Evolutionary conservation across 345 rosid genomes (phyloP).

Genomic region (Syzygium jambos): DNA sequence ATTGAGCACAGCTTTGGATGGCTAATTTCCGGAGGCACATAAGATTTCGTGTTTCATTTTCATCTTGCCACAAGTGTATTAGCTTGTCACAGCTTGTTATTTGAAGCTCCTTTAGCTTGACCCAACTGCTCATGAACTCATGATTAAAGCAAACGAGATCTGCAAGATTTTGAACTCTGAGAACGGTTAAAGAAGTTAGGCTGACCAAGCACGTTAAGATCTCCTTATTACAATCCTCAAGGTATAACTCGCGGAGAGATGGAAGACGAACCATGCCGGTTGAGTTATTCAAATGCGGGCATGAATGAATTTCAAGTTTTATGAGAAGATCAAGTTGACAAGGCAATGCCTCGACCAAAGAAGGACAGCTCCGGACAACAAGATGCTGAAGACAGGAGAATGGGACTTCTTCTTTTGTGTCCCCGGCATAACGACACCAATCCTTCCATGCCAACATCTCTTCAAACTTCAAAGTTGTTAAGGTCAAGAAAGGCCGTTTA

Average conservation of each 20-base stretch:
- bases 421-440: accelerated
- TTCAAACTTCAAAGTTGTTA: not conserved
- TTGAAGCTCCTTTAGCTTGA: not conserved
- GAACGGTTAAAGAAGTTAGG: accelerated
- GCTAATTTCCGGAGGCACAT: accelerated
- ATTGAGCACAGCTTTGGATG: accelerated
- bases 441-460: not conserved
- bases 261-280: not conserved
- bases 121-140: not conserved
- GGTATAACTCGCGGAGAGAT: not conserved
- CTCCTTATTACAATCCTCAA: not conserved
- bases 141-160: not conserved
- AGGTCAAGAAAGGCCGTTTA: not conserved
- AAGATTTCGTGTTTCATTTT: not conserved
- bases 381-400: not conserved
- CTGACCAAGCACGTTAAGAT: not conserved
- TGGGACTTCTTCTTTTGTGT: not conserved
- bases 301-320: not conserved
- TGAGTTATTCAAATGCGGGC: not conserved
- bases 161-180: accelerated
- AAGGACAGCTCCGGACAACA: not conserved
- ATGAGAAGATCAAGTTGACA: accelerated
- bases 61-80: accelerated
- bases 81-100: accelerated
- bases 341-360: not conserved